Conservation (phyloP, 2,329 filamentous ascomycete species). For the Hypomyces perniciosus region DNA sequence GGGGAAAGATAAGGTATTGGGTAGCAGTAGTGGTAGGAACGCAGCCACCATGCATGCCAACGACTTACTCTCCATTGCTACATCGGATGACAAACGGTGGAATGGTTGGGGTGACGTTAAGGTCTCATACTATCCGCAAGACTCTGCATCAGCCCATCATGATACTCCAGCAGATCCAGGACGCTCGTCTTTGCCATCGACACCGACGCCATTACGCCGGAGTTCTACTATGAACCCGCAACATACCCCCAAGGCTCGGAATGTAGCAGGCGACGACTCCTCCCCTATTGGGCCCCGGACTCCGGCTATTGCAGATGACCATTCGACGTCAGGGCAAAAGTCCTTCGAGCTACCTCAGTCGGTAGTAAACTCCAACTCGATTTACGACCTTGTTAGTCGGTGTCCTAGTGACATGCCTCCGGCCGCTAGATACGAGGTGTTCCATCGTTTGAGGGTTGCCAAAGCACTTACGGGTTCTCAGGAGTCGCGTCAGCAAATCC, state of each 20-base stretch:
- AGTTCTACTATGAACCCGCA: slow-evolving; percentile 50
- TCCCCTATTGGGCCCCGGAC: slow-evolving; percentile 45
- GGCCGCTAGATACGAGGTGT: slow-evolving; percentile 72
- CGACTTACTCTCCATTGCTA: slow-evolving; percentile 71
- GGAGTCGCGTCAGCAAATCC: slow-evolving; percentile 64
- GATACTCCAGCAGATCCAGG: slow-evolving; percentile 20
- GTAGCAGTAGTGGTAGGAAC: slow-evolving; percentile 36
- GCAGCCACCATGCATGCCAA: slow-evolving; percentile 66
- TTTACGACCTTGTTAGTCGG: slow-evolving; percentile 52
- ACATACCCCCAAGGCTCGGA: slow-evolving; percentile 36
- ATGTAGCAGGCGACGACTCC: slow-evolving; percentile 32
- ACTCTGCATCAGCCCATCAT: slow-evolving; percentile 20
- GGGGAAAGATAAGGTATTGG: slow-evolving; percentile 62
- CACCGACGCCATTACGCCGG: slow-evolving; percentile 70
- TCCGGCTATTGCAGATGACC: slow-evolving; percentile 31
- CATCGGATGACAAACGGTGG: slow-evolving; percentile 55
- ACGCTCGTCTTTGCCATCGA: slow-evolving; percentile 51
- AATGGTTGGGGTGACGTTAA: slow-evolving; percentile 75
- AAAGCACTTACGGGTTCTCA: slow-evolving; percentile 65
- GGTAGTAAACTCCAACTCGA: slow-evolving; percentile 44
- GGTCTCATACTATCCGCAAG: slow-evolving; percentile 67
- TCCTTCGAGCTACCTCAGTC: slow-evolving; percentile 59
- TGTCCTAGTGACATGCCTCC: slow-evolving; percentile 61
- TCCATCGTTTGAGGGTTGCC: slow-evolving; percentile 78
- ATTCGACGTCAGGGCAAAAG: slow-evolving; percentile 42